phyloP scores from a whole-genome alignment of 2,329 filamentous ascomycete genomes.

The Emericellopsis cladophorae region DNA sequence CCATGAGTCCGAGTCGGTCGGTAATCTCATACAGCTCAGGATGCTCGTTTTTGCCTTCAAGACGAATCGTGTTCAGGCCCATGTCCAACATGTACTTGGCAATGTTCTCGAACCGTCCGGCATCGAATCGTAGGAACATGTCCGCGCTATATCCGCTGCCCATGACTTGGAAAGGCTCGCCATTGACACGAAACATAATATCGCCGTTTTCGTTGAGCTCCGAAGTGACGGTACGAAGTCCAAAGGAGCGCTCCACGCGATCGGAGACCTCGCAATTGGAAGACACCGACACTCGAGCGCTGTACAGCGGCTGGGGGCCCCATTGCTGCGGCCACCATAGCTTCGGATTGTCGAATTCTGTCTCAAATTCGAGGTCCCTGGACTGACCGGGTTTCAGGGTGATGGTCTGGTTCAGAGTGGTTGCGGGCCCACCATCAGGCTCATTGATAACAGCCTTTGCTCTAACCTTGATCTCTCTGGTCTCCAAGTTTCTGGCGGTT shows the following conservation, averaged over 20 bases:
- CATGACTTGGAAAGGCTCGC: slow-evolving; percentile 43
- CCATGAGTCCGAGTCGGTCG: slow-evolving; percentile 46
- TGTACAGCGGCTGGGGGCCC: slow-evolving; percentile 43
- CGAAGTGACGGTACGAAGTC: slow-evolving; percentile 28
- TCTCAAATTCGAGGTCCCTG: slow-evolving; percentile 19
- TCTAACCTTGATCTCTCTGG: slow-evolving; percentile 21
- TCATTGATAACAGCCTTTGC: slow-evolving; percentile 20
- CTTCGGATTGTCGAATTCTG: slow-evolving; percentile 25
- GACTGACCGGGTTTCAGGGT: slow-evolving; percentile 22
- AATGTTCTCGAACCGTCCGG: slow-evolving; percentile 30
- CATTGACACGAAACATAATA: slow-evolving; percentile 42
- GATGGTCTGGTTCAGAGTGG: slow-evolving; percentile 16
- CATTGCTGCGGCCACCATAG: slow-evolving; percentile 52
- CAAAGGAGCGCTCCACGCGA: slow-evolving; percentile 11
- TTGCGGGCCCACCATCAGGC: slow-evolving; percentile 10
- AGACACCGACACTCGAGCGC: slow-evolving; percentile 13
- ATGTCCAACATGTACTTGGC: slow-evolving; percentile 44
- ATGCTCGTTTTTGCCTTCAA: slow-evolving; percentile 54
- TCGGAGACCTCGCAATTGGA: slow-evolving; percentile 16
- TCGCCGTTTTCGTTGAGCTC: slow-evolving; percentile 38
- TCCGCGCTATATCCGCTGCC: slow-evolving; percentile 49
- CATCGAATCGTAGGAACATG: slow-evolving; percentile 47
- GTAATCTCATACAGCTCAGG: slow-evolving; percentile 46
- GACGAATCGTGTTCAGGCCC: slow-evolving; percentile 48
- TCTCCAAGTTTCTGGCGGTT: slow-evolving; percentile 25